Percentiles rank a stretch among this genome's conserved stretches.
These are phyloP conservation scores for Coniosporium tulheliwenetii DNA, from an alignment of 2,329 filamentous ascomycete species.

Conservation along the genomic window DNA sequence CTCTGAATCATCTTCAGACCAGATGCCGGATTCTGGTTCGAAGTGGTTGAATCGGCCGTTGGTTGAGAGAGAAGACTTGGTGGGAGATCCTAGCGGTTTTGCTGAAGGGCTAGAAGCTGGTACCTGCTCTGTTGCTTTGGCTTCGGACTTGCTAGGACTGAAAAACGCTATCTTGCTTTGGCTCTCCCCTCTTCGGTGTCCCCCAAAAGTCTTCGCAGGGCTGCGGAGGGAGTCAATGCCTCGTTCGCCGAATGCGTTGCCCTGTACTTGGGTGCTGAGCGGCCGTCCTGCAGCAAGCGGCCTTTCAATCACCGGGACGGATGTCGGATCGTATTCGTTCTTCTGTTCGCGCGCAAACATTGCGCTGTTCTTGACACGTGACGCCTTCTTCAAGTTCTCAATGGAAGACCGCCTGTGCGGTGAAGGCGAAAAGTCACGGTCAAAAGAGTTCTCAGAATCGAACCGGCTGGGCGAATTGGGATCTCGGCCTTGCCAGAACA, in stretches of 20 bases:
- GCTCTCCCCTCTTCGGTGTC: conserved; percentile 36
- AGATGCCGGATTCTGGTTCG: conserved; percentile 52
- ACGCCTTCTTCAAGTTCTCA: conserved; percentile 86
- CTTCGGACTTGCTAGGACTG: conserved; percentile 43
- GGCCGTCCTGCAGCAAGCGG: conserved; percentile 52
- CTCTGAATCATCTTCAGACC: conserved; percentile 47
- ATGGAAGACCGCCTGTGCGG: conserved; percentile 77
- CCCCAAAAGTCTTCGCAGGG: conserved; percentile 7
- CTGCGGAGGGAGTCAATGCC: conserved; percentile 32
- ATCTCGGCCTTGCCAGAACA: conserved; percentile 76
- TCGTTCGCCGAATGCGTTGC: conserved; percentile 50
- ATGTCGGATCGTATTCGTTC: conserved; percentile 77
- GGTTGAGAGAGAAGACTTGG: conserved; percentile 74
- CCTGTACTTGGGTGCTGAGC: conserved; percentile 46
- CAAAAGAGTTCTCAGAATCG: conserved; percentile 52
- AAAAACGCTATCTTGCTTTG: conserved; percentile 43
- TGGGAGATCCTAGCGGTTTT: conserved; percentile 42
- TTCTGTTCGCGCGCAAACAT: conserved; percentile 90
- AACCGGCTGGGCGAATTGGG: conserved; percentile 48
- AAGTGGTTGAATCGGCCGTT: conserved; percentile 42
- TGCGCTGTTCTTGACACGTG: conserved; percentile 93
- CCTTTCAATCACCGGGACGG: conserved; percentile 63
- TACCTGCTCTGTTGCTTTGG: conserved; percentile 42
- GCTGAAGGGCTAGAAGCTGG: too few relatives aligned
- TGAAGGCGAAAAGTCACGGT: conserved; percentile 47